Evolutionary conservation across 345 rosid species (phyloP), one percentile per base, ranked within the genome.

Genomic region (Hibiscus tridactylites): DNA sequence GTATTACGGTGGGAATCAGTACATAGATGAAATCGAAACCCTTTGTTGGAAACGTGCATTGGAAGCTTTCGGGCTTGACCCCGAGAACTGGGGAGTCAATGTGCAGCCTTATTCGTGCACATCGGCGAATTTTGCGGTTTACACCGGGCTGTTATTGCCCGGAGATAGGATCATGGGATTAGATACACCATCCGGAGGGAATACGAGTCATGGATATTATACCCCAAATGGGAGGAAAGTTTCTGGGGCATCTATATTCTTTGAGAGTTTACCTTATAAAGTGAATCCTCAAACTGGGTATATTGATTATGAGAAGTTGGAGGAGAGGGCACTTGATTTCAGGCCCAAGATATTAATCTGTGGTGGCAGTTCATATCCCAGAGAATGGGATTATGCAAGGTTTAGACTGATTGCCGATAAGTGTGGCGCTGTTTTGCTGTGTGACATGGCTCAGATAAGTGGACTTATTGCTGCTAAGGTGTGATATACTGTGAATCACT

Each of bases 401-500:
- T 87, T 92, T 83, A 88, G 88, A 80, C 87, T 77, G 79, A 81
- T 87, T 82, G 96, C 92, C 0, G 96, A 92, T 71, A 88, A 81
- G 78, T 86, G 89, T 68, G 92, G 96, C 9, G 87, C 94, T 39
- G 87, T 86, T 44, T 64, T 88, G 64, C 65, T 90, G 83, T 88
- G 91, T 79, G 92, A 88, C 74, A 90, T 92, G 96, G 94, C 94
- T 17, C 94, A 92, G 61, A 83, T 87, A 54, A 90, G 97, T 42
- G 93, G 96, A 70, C 96, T 92, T 61, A 83, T 90, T 19, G 97
- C 97, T n/a, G 91, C 96, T 26, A 88, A 92, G 97, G 97, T 91
- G 59, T 37, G 81, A 9, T 49, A 67, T 49, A 56, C 54, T 24
- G 54, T 65, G 71, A 67, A 49, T 28, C 50, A 28, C 71, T 28